Conservation (phyloP, 805 yeast species). For the Candida piceae region DNA sequence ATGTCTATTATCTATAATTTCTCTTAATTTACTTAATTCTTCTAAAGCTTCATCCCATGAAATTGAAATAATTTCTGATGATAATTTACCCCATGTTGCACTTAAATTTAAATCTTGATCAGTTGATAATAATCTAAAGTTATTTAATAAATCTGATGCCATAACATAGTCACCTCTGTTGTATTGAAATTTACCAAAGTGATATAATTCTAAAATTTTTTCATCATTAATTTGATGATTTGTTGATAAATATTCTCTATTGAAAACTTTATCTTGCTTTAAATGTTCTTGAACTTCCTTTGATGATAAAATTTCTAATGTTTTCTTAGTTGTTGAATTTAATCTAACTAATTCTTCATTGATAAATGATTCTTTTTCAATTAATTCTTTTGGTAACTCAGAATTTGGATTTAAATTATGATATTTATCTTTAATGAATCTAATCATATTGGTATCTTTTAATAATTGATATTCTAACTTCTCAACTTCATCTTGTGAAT, state of each 20-base stretch:
- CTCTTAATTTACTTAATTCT: constrained; percentile 51
- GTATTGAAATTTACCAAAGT: constrained; percentile 58
- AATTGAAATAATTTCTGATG: constrained; percentile 50
- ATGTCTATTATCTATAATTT: constrained; percentile 51
- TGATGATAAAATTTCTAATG: constrained; percentile 40
- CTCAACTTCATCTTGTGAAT: constrained; percentile 35
- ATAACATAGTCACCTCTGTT: constrained; percentile 57
- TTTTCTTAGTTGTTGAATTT: constrained; percentile 39
- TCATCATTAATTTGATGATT: constrained; percentile 43
- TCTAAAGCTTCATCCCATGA: constrained; percentile 50
- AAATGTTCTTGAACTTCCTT: constrained; percentile 48
- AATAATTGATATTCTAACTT: constrained; percentile 47
- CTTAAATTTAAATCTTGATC: constrained; percentile 45
- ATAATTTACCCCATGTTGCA: constrained; percentile 68
- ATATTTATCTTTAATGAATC: constrained; percentile 43
- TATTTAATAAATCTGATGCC: constrained; percentile 54
- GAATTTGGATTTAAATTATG: constrained; percentile 35
- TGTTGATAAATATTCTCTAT: constrained; percentile 41
- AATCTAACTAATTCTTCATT: constrained; percentile 33
- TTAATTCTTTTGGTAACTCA: constrained; percentile 37
- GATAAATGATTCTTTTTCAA: constrained; percentile 36
- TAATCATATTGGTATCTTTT: constrained; percentile 53
- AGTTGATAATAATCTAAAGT: constrained; percentile 51
- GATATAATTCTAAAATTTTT: constrained; percentile 46
- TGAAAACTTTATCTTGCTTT: constrained; percentile 51